Evolutionary conservation across 2,329 filamentous ascomycete genomes (phyloP), one percentile per base, ranked within the genome.

Genomic region (Raffaelea ambrosiae): DNA sequence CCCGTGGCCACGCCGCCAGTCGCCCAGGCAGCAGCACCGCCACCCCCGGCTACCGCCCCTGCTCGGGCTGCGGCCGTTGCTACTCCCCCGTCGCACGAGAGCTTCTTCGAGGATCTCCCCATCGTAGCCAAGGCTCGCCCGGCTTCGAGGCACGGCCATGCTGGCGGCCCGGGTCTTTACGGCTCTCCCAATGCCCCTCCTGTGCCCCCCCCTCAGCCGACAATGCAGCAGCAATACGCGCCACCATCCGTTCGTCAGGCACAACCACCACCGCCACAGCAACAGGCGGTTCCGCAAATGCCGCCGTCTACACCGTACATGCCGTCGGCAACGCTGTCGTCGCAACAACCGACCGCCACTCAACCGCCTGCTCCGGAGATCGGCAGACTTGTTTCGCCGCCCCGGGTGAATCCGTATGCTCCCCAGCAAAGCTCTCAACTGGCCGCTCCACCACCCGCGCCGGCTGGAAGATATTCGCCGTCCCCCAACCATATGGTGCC

Each of bases 71-170:
- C 38, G 23, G 23, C 46, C 35, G 26, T 3, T 23, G 42, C 46
- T 5, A 53, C 57, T 16, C 50, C 58, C 1, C 50, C 55, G 4
- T 18, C 18, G 11, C 73, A 76, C 51, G 64, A 71, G 35, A 80
- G 75, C 55, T 91, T 91, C 61, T 91, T 89, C 55, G 86, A 90
- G 63, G 86, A 91, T 47, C 69, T 91, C 20, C 86, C 86, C 1
- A 63, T 84, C 45, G 64, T 74, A 2, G 65, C 76, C 4, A 83
- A 74, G 58, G 74, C 80, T n/a, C 76, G 83, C 22, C 77, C 80
- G 18, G 71, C 73, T 21, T 76, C 78, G 2, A 72, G 79, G 47
- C 74, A 77, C 23, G 73, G 70, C 54, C 65, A 63, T 38, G 14
- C 35, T 14, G 35, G 35, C 8, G 18, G 8, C 71, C 74, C 16